Percentiles rank a stretch among this genome's conserved stretches.
These are phyloP conservation scores for Tetratostichococcus sp. DNA, from an alignment of 139 green algal genomes.

Conservation along the genomic window DNA sequence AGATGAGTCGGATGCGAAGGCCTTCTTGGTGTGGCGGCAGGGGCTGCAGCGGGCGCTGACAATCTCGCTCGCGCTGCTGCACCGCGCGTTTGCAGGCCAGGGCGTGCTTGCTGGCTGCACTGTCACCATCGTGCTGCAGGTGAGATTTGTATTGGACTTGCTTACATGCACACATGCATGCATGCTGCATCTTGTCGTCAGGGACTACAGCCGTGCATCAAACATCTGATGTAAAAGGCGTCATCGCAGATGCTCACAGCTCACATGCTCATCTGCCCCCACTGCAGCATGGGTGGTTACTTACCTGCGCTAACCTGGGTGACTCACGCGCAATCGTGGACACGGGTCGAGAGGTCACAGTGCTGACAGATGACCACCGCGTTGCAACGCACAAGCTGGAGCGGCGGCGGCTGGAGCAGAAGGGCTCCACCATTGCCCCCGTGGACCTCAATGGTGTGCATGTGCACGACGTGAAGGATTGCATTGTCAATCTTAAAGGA, in stretches of 20 bases:
- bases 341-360: conserved; percentile 33
- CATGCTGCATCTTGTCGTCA: background rate
- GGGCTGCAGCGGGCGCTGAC: conserved; percentile 39
- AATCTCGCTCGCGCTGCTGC: conserved; percentile 25
- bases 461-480: too few relatives aligned
- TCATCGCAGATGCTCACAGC: background rate
- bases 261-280: background rate
- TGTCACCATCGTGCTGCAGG: conserved; percentile 47
- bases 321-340: conserved; percentile 84
- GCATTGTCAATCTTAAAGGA: too few relatives aligned
- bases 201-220: background rate
- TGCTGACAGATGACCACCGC: conserved; percentile 49
- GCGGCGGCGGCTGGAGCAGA: conserved; percentile 34
- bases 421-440: conserved; percentile 35
- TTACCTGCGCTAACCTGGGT: conserved; percentile 82
- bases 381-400: conserved; percentile 39
- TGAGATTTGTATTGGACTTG: background rate
- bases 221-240: background rate
- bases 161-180: background rate
- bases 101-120: conserved; percentile 46
- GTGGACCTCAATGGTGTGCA: conserved; percentile 28
- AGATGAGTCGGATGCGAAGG: background rate
- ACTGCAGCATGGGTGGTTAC: conserved; percentile 58
- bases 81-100: conserved; percentile 32
- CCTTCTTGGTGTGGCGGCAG: conserved; percentile 13